phyloP scores from a whole-genome alignment of 768 basidiomycete genomes.

The Mycena amicta region DNA sequence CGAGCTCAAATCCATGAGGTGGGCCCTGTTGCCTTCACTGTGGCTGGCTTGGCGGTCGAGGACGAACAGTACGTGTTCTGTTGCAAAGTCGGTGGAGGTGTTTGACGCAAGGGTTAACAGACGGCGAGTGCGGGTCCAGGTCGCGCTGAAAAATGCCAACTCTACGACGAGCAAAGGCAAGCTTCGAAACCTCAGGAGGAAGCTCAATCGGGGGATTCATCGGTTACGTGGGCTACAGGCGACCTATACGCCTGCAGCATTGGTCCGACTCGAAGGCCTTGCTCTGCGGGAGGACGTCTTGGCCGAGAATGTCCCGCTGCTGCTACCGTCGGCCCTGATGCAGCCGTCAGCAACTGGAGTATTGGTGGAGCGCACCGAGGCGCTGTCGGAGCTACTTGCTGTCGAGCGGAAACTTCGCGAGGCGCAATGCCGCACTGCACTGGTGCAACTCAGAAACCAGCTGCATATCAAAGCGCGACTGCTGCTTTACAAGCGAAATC shows the following conservation, averaged over 20 bases:
- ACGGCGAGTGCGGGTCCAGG: neutral
- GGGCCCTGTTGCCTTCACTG: neutral
- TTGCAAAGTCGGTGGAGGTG: neutral
- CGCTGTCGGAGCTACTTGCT: constrained; percentile 5
- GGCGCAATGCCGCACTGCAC: constrained; percentile 21
- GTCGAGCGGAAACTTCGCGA: constrained; percentile 22
- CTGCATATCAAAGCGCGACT: too few relatives aligned
- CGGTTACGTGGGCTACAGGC: constrained; percentile 2
- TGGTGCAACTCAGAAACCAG: constrained; percentile 23
- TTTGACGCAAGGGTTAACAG: neutral
- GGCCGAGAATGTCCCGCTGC: constrained; percentile 14
- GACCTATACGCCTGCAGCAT: too few relatives aligned
- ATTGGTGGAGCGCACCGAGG: neutral
- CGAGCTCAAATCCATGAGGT: neutral
- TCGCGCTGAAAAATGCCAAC: too few relatives aligned
- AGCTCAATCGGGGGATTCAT: neutral
- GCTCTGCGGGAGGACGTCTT: neutral
- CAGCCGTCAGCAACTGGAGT: neutral
- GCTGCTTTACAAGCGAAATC: too few relatives aligned
- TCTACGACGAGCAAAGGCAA: neutral
- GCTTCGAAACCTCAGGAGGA: neutral
- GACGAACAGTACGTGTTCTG: neutral
- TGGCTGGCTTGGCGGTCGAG: neutral
- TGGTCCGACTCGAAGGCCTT: neutral
- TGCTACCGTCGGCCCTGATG: constrained; percentile 20